Evolutionary conservation across 2,329 filamentous ascomycete species (phyloP).

Genomic region (Ophiosphaerella narmari): DNA sequence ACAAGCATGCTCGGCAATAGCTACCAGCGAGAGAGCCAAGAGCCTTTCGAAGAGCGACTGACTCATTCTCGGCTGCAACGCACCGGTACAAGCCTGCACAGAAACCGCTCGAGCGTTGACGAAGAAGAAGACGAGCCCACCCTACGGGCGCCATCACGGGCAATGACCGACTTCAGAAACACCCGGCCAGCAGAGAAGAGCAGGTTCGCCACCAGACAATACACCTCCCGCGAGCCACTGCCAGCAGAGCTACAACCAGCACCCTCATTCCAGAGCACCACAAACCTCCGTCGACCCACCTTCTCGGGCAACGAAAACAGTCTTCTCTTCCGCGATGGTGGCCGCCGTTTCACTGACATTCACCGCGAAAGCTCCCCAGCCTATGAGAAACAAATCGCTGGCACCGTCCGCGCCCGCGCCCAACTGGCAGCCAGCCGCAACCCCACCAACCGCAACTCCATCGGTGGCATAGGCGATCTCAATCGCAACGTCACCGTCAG

Average conservation of each 20-base stretch:
- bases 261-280: constrained; percentile 32
- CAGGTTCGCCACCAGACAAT: constrained; percentile 36
- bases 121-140: constrained; percentile 46
- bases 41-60: constrained; percentile 26
- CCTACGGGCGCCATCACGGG: constrained; percentile 53
- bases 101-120: constrained; percentile 39
- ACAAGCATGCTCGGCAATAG: constrained; percentile 36
- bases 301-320: constrained; percentile 35
- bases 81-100: constrained; percentile 45
- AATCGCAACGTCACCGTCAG: constrained; percentile 36
- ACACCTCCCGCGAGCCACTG: constrained; percentile 44
- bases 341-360: constrained; percentile 28
- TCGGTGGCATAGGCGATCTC: constrained; percentile 31
- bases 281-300: constrained; percentile 38
- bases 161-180: constrained; percentile 52
- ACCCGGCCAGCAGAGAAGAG: constrained; percentile 34
- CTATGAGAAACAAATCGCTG: constrained; percentile 35
- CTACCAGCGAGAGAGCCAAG: constrained; percentile 39
- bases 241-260: constrained; percentile 42
- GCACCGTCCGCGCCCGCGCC: constrained; percentile 27
- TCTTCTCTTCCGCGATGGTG: constrained; percentile 32
- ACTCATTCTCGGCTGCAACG: constrained; percentile 39
- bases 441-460: constrained; percentile 34
- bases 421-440: constrained; percentile 33
- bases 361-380: constrained; percentile 38